These are phyloP conservation scores for Penicillium sp. DNA, from an alignment of 2,329 filamentous ascomycete genomes.

Conservation along the genomic window DNA sequence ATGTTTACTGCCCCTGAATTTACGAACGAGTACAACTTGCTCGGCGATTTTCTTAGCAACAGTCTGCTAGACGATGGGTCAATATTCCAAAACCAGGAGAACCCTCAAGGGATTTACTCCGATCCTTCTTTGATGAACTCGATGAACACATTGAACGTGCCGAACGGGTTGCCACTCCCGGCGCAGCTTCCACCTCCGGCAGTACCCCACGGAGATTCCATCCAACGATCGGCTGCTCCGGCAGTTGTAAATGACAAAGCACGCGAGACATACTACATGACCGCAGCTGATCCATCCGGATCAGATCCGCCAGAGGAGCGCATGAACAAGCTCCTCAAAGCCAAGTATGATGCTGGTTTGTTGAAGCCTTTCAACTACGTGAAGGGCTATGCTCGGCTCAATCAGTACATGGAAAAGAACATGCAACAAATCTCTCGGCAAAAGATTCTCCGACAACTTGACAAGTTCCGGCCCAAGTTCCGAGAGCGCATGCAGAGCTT, in stretches of 20 bases:
- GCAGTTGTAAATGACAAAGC: slow-evolving; percentile 65
- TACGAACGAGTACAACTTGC: slow-evolving; percentile 91
- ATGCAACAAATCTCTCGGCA: slow-evolving; percentile 79
- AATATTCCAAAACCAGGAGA: slow-evolving; percentile 65
- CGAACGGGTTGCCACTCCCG: slow-evolving; percentile 35
- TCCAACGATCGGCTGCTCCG: slow-evolving; percentile 59
- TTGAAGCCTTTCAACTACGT: slow-evolving; percentile 98
- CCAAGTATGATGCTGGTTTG: slow-evolving; percentile 93
- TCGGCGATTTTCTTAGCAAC: slow-evolving; percentile 94
- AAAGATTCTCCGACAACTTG: slow-evolving; percentile 86
- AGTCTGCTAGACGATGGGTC: slow-evolving; percentile 83
- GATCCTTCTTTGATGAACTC: slow-evolving; percentile 56
- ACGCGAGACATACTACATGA: slow-evolving; percentile 87
- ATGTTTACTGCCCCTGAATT: slow-evolving; percentile 95
- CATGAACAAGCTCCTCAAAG: slow-evolving; percentile 89
- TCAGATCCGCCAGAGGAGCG: slow-evolving; percentile 85
- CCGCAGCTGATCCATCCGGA: slow-evolving; percentile 90
- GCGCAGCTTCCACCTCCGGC: slow-evolving; percentile 36
- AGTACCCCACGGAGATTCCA: slow-evolving; percentile 49
- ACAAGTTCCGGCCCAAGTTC: slow-evolving; percentile 93
- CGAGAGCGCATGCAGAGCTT: slow-evolving; percentile 88
- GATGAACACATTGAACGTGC: slow-evolving; percentile 36
- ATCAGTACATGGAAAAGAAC: slow-evolving; percentile 87
- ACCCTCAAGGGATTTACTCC: slow-evolving; percentile 58
- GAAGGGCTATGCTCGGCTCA: slow-evolving; percentile 86